A percentile compares a stretch with the other conserved stretches of the same genome.
These are phyloP conservation scores for Iris pallida DNA, from an alignment of 116 monocot genomes.

Conservation along the genomic window DNA sequence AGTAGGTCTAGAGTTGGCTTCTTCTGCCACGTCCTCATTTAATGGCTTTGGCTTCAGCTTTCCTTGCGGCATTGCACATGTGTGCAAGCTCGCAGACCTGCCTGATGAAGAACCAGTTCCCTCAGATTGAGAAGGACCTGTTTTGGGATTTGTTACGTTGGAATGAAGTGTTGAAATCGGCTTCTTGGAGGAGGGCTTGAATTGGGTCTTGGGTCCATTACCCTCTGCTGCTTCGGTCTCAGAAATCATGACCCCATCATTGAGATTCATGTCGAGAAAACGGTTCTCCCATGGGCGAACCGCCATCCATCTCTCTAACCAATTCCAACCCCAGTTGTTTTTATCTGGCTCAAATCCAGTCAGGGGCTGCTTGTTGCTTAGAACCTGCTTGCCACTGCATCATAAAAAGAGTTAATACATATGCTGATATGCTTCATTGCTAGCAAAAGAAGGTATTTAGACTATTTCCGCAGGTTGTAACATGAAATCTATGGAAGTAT, in stretches of 20 bases:
- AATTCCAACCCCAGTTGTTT: conserved; percentile 94
- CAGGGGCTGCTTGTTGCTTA: conserved; percentile 35
- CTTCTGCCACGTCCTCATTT: conserved; percentile 27
- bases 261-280: conserved; percentile 72
- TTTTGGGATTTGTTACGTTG: conserved; percentile 34
- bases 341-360: conserved; percentile 66
- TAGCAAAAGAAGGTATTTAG: too few species aligned
- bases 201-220: conserved; percentile 21
- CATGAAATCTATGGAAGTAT: too few species aligned
- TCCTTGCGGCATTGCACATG: conserved; percentile 11
- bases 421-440: not conserved
- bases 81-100: conserved; percentile 15
- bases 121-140: conserved; percentile 43
- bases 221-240: conserved; percentile 28
- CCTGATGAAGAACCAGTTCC: conserved; percentile 47
- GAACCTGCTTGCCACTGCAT: conserved; percentile 86
- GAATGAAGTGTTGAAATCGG: conserved; percentile 31
- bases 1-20: conserved; percentile 37
- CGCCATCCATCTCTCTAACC: conserved; percentile 99
- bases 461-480: too few species aligned
- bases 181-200: conserved; percentile 34
- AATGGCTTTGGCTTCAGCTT: conserved; percentile 36
- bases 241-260: conserved; percentile 47
- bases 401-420: not conserved
- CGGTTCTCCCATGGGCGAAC: conserved; percentile 98